Evolutionary conservation across 768 basidiomycete genomes (phyloP), one percentile per base, ranked within the genome.

Genomic region (Terana coerulea): DNA sequence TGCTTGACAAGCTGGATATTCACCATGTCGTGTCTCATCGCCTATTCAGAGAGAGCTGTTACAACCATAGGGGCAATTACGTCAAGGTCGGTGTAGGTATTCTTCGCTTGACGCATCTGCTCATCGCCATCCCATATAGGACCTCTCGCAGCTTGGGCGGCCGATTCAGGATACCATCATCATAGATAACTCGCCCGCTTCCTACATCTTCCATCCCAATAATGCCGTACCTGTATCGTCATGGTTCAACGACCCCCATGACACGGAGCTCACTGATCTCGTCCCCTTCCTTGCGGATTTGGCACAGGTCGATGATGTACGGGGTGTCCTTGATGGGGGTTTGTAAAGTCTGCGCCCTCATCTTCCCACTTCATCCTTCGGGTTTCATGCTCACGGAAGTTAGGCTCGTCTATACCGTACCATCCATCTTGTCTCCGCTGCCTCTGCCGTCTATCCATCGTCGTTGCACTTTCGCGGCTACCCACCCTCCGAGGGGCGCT

Each of bases 201-300:
- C 92, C 11, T 99, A 98, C 70, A 95, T 98, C 54, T 99, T 99
- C 79, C 95, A 99, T 65, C 94, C 94, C 14, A 95, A 97, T 73
- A 98, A 98, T 66, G 97, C 97, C 33, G 95, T 98, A 4, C 97
- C 97, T 11, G 95, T 99, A 54, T 98, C 95, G 36, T 94, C 91
- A 51, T 99, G 97, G 97, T 99, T 99, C 75, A 98, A 98, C 68
- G 94, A 94, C 70, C 95, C 95, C 9, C 95, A 98, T 62, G 95
- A 98, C 66, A 95, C 95, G 41, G 95, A 98, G 67, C 78, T 99
- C 57, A 97, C 91, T 34, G 95, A 98, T 69, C 75, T 98, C 46
- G 85, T 94, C 50, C 92, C 94, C 25, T 98, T 99, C 79, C 78
- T 99, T 56, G 73, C 89, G 30, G 97, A 99, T 69, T 77, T 99